A percentile compares a stretch with the other conserved stretches of the same genome.
Conservation (phyloP, 163 green algal genomes). For the Chloromonas sp. region DNA sequence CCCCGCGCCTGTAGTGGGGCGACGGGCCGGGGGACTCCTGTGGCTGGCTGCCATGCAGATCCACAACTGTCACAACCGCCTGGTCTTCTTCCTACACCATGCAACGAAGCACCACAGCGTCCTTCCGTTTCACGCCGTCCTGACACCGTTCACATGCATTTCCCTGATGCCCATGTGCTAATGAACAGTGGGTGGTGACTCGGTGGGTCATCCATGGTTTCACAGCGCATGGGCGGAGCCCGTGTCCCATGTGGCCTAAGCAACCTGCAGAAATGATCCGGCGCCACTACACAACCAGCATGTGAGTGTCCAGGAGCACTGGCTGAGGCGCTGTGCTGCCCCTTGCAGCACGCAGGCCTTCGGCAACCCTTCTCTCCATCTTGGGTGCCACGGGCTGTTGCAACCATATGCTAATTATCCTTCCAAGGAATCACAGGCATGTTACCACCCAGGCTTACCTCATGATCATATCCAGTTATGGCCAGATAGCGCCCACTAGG, state of each 20-base stretch:
- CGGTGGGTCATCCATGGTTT: not conserved
- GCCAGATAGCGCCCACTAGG: not conserved
- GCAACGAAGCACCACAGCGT: too few species aligned
- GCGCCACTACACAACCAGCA: not conserved
- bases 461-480: not conserved
- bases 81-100: not conserved
- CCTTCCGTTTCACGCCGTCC: not conserved
- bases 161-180: not conserved
- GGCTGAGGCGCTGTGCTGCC: not conserved
- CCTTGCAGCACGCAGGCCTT: not conserved
- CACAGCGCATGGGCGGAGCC: not conserved
- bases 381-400: too few species aligned
- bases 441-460: not conserved
- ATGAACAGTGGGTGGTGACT: not conserved
- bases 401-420: too few species aligned
- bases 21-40: not conserved
- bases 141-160: not conserved
- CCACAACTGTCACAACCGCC: not conserved
- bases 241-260: not conserved
- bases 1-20: not conserved
- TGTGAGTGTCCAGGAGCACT: not conserved
- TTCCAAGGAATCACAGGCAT: too few species aligned
- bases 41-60: not conserved
- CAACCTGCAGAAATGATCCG: not conserved
- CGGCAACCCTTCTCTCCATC: too few species aligned